These are phyloP conservation scores for Drechslera avenae DNA, from an alignment of 2,329 filamentous ascomycete genomes.

Conservation along the genomic window DNA sequence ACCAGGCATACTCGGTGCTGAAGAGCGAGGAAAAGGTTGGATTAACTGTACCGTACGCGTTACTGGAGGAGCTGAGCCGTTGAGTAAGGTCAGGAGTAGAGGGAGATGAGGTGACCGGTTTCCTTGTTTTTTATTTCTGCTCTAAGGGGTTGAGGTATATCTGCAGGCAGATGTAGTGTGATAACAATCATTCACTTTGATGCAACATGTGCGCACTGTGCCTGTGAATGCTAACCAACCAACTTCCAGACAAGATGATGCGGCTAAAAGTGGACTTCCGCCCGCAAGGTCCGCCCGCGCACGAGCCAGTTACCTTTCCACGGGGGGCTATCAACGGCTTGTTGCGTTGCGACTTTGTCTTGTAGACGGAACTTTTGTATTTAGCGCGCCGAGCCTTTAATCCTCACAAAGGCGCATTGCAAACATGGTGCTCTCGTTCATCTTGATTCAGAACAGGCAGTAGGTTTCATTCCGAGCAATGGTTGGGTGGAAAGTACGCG, in stretches of 20 bases:
- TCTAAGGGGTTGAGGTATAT: too few species aligned
- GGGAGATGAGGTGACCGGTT: not conserved
- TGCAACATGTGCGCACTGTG: not conserved
- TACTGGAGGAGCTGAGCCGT: constrained; percentile 16
- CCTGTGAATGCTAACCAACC: not conserved
- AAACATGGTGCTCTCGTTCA: constrained; percentile 76
- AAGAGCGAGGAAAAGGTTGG: constrained; percentile 7
- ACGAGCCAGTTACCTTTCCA: constrained; percentile 6
- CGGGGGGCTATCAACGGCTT: not conserved
- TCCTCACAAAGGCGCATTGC: constrained; percentile 8
- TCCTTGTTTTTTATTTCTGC: not conserved
- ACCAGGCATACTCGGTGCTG: not conserved
- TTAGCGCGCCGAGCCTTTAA: constrained; percentile 17
- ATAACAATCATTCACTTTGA: not conserved
- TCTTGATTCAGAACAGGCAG: constrained; percentile 89
- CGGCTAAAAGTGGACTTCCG: constrained; percentile 21
- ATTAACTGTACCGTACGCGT: not conserved
- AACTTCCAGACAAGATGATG: not conserved
- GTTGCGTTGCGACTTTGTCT: constrained; percentile 1
- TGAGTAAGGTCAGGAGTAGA: constrained; percentile 26
- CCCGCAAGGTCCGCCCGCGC: constrained; percentile 10
- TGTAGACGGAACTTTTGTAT: not conserved
- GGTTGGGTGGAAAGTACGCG: not conserved
- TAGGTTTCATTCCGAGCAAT: constrained; percentile 43
- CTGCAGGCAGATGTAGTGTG: not conserved